Base-by-base conservation (phyloP, 2,329 filamentous ascomycete genomes). In the Microcera coccophila region DNA sequence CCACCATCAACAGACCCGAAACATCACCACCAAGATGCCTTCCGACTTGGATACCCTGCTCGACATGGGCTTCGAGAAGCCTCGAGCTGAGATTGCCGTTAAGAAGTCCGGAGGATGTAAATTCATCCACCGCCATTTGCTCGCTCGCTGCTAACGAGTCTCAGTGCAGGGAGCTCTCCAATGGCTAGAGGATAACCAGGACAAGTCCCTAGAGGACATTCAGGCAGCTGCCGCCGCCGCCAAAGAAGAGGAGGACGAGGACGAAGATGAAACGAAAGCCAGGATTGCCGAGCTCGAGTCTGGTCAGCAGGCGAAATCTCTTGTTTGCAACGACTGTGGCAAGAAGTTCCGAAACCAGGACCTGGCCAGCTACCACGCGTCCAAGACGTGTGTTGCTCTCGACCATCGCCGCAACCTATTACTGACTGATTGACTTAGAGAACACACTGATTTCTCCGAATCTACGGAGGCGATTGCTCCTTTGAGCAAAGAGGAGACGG, bases 301-400 rank as follows among this genome's bases (percentile, higher is more conserved):
- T 2, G 87, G 85, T 45, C 81, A 7, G 22, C 5, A 84, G 42
- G 87, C 90, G 42, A 79, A 82, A 59, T 95, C 89, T 37, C 80
- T 97, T 42, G 78, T 94, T 38, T 98, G 93, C 76, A 93, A 95
- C 52, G 91, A 96, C 43, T 98, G 93, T 62, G 85, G 86, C 61
- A 96, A 95, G 76, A 85, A 82, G 62, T 94, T 98, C 68, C 79
- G 87, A 54, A 88, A 81, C 59, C 80, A 85, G 52, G 82, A 82
- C 19, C 81, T 91, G 53, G 93, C 90, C 9, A 85, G 91, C 58
- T 95, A 89, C 63, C 93, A 98, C 63, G 93, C 90, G 22, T 81
- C 81, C 59, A 95, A 95, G 71, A 91, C 88, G 71, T 84, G 63
- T 49, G 78, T 66, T n/a, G n/a, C n/a, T n/a, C n/a, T n/a, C n/a